Evolutionary conservation across 805 yeast species (phyloP).

Genomic region (Candida tibetensis): DNA sequence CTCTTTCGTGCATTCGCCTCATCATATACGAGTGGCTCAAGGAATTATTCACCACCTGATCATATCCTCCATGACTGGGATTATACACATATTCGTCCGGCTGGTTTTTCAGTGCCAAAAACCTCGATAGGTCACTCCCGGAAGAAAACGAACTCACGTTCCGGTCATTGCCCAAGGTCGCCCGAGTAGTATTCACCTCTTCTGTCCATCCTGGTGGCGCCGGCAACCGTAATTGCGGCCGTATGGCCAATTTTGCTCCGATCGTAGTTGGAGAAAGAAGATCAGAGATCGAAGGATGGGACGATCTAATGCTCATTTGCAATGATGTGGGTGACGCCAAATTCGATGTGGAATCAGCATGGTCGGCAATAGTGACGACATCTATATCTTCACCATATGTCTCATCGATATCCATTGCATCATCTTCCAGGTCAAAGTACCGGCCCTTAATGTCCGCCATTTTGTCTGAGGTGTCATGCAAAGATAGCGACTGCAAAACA

Average conservation of each 20-base stretch:
- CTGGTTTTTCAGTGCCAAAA: slow-evolving; percentile 7
- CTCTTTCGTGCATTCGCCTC: no score
- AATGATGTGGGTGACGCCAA: no score
- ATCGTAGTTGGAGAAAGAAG: slow-evolving; percentile 38
- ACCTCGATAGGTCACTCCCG: slow-evolving; percentile 3
- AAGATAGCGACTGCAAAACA: slow-evolving; percentile 22
- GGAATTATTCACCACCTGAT: background rate
- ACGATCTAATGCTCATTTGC: no score
- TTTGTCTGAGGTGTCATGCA: slow-evolving; percentile 16
- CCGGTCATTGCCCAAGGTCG: slow-evolving; percentile 3
- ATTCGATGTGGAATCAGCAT: no score
- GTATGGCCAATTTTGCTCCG: slow-evolving; percentile 40
- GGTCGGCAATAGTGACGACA: slow-evolving; percentile 1
- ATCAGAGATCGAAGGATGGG: slow-evolving; percentile 11
- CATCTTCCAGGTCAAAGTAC: slow-evolving; percentile 10
- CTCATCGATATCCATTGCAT: slow-evolving; percentile 19
- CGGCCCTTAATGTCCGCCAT: background rate
- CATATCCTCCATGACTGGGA: slow-evolving; percentile 9
- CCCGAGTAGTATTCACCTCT: background rate
- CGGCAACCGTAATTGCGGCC: slow-evolving; percentile 14
- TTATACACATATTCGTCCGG: slow-evolving; percentile 13
- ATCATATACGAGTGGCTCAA: slow-evolving; percentile 1
- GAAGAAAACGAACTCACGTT: slow-evolving; percentile 16
- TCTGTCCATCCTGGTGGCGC: background rate
- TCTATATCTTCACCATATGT: slow-evolving; percentile 1